Conservation (phyloP, 2,329 filamentous ascomycete species). For the Blumeria graminis region DNA sequence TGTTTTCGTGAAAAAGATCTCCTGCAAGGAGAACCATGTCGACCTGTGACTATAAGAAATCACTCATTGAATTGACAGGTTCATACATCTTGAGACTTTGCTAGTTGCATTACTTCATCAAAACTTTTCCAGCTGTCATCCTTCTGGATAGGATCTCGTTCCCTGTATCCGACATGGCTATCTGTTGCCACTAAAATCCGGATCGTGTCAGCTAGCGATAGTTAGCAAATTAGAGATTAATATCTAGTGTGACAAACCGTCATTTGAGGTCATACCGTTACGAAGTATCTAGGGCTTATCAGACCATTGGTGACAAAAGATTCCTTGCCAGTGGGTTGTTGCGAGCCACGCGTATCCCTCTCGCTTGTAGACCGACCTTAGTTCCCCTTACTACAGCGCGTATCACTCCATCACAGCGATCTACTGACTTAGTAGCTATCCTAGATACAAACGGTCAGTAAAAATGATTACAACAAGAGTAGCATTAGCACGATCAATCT, state of each 20-base stretch:
- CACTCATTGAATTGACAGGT: not conserved
- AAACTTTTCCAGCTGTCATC: conserved; percentile 95
- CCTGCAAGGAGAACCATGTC: conserved; percentile 94
- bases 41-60: conserved; percentile 23
- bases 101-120: conserved; percentile 81
- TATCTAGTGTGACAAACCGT: too few relatives aligned
- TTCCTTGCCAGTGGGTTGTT: too few relatives aligned
- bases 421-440: too few relatives aligned
- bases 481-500: conserved; percentile 39
- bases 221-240: not conserved
- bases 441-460: not conserved
- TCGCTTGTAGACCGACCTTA: too few relatives aligned
- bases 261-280: too few relatives aligned
- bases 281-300: too few relatives aligned
- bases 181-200: conserved; percentile 86
- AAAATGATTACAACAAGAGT: conserved; percentile 35
- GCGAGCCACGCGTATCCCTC: too few relatives aligned
- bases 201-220: conserved; percentile 47
- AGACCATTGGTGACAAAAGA: too few relatives aligned
- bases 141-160: conserved; percentile 79
- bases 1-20: conserved; percentile 95
- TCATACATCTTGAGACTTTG: conserved; percentile 52
- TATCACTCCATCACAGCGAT: too few relatives aligned
- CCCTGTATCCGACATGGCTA: conserved; percentile 92
- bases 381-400: too few relatives aligned